Base-by-base conservation (phyloP, 1,284 basidiomycete species). In the Cutaneotrichosporon sp. region DNA sequence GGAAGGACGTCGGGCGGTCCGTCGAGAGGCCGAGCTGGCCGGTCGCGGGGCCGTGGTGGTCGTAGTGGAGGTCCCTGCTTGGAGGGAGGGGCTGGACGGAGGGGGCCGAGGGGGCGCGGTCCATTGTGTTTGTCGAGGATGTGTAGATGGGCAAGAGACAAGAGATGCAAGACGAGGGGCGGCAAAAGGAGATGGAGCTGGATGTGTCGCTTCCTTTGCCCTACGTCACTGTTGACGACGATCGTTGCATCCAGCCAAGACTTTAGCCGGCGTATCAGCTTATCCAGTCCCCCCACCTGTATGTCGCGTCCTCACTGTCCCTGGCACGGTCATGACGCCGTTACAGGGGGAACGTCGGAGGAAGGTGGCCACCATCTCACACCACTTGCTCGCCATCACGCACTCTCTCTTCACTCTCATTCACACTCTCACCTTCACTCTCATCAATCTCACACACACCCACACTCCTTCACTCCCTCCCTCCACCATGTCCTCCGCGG, bases 1-100 rank as follows among this genome's bases (percentile, higher is more conserved):
- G 64, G 62, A 79, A 80, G 58, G 71, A 73, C 13, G 59, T 62
- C 7, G 75, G 70, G 22, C 67, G 67, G n/a, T 42, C 36, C 16
- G 24, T 34, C 42, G 45, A 34, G 10, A 61, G 60, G 31, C 51
- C 43, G 42, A 61, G 53, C 6, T 38, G 29, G 38, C 24, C 34
- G 16, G 14, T 43, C 1, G 38, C 18, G 18, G 54, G 46, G 31
- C 59, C 59, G 42, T 60, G 59, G 54, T 60, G 59, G 33, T 55
- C 59, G 59, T 56, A 56, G 29, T 24, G 54, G 10, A 56, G 54
- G 22, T 47, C 54, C 29, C 25, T 27, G 16, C 38, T 49, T 13
- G 59, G 54, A 14, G 47, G 47, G 8, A 60, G 38, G 46, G n/a
- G 27, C 47, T n/a, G 18, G 6, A 50, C 47, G 7, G 47, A 18